phyloP scores from a whole-genome alignment of 148 eudicot genomes.

The Limonium bicolor region DNA sequence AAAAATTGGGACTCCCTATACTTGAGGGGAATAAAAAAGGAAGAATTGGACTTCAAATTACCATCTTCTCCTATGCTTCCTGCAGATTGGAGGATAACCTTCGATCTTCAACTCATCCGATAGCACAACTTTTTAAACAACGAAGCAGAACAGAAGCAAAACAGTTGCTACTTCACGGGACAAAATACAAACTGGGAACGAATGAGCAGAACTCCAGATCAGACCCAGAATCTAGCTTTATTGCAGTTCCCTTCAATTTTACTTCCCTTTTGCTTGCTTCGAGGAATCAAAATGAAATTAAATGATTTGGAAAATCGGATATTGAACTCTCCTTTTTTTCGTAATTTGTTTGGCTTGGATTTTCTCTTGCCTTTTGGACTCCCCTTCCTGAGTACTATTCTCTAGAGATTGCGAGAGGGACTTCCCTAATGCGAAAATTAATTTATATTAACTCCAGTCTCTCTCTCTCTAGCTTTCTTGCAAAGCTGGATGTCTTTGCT shows the following conservation, averaged over 20 bases:
- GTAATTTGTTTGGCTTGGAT: background rate
- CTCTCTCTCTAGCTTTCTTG: slow-evolving; percentile 8
- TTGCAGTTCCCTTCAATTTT: no score
- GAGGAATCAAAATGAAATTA: background rate
- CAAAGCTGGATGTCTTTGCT: slow-evolving; percentile 3
- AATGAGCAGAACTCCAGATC: slow-evolving; percentile 5
- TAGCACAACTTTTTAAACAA: background rate
- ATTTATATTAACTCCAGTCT: background rate
- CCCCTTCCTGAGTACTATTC: background rate
- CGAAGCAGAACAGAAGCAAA: background rate
- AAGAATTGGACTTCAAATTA: background rate
- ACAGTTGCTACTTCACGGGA: background rate
- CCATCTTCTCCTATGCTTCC: slow-evolving; percentile 1
- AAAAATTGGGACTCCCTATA: background rate
- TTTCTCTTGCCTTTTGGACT: slow-evolving; percentile 4
- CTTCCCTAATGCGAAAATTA: background rate
- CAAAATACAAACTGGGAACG: background rate
- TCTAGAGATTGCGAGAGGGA: background rate
- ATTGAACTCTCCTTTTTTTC: background rate
- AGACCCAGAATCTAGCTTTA: no score
- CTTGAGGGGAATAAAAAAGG: background rate
- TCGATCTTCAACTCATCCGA: slow-evolving; percentile 3
- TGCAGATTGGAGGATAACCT: background rate
- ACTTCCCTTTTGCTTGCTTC: no score
- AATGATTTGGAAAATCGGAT: background rate